A percentile compares a stretch with the other conserved stretches of the same genome.
Conservation (phyloP, 768 basidiomycete species). For the Cyclocybe cylindracea region DNA sequence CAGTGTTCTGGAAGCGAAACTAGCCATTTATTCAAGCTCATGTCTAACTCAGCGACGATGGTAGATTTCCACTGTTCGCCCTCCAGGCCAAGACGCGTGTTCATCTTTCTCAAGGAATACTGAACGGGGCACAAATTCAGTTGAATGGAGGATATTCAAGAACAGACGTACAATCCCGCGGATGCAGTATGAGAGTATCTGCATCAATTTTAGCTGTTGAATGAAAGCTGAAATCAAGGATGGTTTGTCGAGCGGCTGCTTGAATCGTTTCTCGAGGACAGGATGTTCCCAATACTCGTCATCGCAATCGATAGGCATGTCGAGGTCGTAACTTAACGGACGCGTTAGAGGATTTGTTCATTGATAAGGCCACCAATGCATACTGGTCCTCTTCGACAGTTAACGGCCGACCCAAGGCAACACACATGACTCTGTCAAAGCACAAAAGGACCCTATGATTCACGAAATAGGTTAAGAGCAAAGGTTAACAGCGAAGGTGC, state of each 20-base stretch:
- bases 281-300: slow-evolving; percentile 75
- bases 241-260: slow-evolving; percentile 64
- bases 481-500: not conserved
- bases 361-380: slow-evolving; percentile 12
- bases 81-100: not conserved
- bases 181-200: slow-evolving; percentile 60
- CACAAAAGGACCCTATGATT: slow-evolving; percentile 46
- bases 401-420: slow-evolving; percentile 65
- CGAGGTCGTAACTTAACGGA: slow-evolving; percentile 62
- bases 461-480: not conserved
- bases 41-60: slow-evolving; percentile 11
- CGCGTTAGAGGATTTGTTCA: not conserved
- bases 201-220: slow-evolving; percentile 54
- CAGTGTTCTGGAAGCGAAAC: no score
- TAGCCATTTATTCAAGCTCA: not conserved
- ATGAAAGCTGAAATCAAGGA: slow-evolving; percentile 56
- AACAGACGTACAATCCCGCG: slow-evolving; percentile 52
- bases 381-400: slow-evolving; percentile 79
- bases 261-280: slow-evolving; percentile 57
- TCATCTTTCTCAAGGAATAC: not conserved
- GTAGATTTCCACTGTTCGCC: not conserved
- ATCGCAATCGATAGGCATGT: slow-evolving; percentile 59
- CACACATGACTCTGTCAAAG: slow-evolving; percentile 48
- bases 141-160: not conserved
- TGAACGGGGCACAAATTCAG: not conserved